Conservation (phyloP, 345 rosid genomes). For the Cardiospermum halicacabum region DNA sequence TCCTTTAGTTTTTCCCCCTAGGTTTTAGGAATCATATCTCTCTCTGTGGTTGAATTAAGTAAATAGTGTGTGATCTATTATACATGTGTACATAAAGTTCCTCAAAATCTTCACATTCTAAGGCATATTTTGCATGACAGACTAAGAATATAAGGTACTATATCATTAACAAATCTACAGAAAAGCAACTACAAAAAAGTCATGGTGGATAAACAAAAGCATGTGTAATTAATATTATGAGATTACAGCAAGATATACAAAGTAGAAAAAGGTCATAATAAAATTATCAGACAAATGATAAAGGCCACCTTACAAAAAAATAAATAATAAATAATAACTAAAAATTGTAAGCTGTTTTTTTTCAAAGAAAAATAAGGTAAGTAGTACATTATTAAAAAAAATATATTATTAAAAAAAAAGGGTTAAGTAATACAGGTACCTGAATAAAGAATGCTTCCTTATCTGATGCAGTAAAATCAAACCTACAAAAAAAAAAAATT, state of each 20-base stretch:
- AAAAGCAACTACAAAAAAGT: neutral
- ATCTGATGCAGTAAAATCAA: conserved; percentile 74
- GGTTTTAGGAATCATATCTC: too few species aligned
- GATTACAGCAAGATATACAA: neutral
- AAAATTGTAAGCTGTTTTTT: too few species aligned
- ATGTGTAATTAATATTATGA: neutral
- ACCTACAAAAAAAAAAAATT: conserved; percentile 61
- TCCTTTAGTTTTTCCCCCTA: too few species aligned
- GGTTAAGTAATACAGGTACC: conserved; percentile 32
- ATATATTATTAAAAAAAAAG: neutral
- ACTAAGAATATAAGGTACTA: neutral
- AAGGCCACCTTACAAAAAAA: too few species aligned
- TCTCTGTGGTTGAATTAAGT: too few species aligned
- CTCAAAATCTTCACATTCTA: neutral
- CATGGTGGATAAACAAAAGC: neutral
- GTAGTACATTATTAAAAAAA: too few species aligned
- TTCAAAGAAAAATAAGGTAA: too few species aligned
- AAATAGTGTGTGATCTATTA: too few species aligned
- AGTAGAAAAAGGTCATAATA: conserved; percentile 1
- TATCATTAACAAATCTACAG: neutral
- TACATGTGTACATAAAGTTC: too few species aligned
- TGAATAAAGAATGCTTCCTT: conserved; percentile 79
- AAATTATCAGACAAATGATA: conserved; percentile 7
- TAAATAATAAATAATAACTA: too few species aligned
- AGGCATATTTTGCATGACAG: neutral